Conservation (phyloP, 2,329 filamentous ascomycete species). For the Malbranchea zuffiana region DNA sequence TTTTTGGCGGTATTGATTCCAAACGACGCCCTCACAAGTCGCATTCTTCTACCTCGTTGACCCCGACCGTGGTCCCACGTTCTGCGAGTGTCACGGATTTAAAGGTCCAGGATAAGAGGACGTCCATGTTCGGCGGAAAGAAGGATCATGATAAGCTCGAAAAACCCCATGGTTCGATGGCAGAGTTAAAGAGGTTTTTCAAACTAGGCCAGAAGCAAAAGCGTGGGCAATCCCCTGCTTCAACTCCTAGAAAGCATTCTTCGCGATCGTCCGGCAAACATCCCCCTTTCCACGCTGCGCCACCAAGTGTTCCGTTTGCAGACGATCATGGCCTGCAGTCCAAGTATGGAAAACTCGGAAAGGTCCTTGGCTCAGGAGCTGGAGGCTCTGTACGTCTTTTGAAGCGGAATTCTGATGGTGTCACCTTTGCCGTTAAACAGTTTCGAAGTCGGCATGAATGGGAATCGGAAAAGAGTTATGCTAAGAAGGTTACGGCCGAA, state of each 20-base stretch:
- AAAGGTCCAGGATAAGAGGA: constrained; percentile 40
- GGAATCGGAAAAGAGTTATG: constrained; percentile 89
- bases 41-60: constrained; percentile 9
- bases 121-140: constrained; percentile 47
- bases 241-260: constrained; percentile 44
- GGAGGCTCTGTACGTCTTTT: constrained; percentile 89
- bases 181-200: constrained; percentile 94
- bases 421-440: constrained; percentile 95
- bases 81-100: constrained; percentile 36
- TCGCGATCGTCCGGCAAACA: constrained; percentile 42
- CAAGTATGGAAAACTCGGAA: constrained; percentile 93
- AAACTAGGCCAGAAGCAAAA: constrained; percentile 59
- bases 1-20: constrained; percentile 68
- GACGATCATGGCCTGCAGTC: constrained; percentile 84
- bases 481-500: constrained; percentile 95
- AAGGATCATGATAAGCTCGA: constrained; percentile 43
- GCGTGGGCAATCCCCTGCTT: constrained; percentile 50
- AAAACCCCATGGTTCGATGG: constrained; percentile 69
- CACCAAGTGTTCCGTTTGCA: constrained; percentile 63
- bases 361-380: constrained; percentile 83
- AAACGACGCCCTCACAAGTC: constrained; percentile 48
- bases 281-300: constrained; percentile 42
- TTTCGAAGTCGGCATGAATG: constrained; percentile 86
- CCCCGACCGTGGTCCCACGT: constrained; percentile 31
- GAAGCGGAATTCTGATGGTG: constrained; percentile 83